Evolutionary conservation across 352 stramenopile species (phyloP).

Genomic region (Elongisporangium anandrum): DNA sequence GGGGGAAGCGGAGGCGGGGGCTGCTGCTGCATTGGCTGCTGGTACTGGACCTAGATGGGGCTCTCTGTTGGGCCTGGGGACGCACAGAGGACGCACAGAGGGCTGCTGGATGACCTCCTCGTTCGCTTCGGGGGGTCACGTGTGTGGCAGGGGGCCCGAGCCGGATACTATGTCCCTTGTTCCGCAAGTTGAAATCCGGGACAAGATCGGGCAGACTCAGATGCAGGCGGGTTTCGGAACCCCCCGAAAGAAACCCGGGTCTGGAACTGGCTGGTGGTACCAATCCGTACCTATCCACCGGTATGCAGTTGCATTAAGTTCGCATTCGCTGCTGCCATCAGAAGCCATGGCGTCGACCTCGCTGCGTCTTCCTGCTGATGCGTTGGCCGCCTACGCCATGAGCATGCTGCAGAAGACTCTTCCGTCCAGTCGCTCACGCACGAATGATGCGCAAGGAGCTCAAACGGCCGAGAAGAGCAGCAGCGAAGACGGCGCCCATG

Average conservation of each 20-base stretch:
- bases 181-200: not conserved
- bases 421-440: not conserved
- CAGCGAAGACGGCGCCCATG: not conserved
- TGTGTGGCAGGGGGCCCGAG: not conserved
- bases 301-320: not conserved
- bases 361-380: slow-evolving; percentile 6
- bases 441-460: not conserved
- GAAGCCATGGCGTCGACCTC: slow-evolving; percentile 10
- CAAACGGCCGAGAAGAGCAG: not conserved
- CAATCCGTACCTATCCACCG: not conserved
- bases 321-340: not conserved
- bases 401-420: slow-evolving; percentile 23
- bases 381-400: slow-evolving; percentile 28
- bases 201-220: not conserved
- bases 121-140: not conserved
- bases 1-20: slow-evolving; percentile 10
- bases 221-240: not conserved
- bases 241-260: not conserved
- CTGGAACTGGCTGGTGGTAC: not conserved
- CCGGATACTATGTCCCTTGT: not conserved
- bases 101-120: not conserved
- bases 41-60: not conserved
- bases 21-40: not conserved
- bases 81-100: not conserved
- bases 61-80: not conserved